phyloP scores from a whole-genome alignment of 805 yeast species.

The Vanderwaltozyma polyspora region DNA sequence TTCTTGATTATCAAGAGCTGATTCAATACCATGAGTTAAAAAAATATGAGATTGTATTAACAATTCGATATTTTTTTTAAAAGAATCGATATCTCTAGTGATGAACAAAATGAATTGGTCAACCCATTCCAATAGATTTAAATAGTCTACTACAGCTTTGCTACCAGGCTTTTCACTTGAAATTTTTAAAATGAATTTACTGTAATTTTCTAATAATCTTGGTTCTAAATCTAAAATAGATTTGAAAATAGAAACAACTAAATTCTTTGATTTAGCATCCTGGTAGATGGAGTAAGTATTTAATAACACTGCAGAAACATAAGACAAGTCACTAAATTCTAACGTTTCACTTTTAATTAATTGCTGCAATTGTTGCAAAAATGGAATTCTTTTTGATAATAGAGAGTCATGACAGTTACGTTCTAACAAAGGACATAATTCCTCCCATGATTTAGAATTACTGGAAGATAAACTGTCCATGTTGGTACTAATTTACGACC shows the following conservation, averaged over 20 bases:
- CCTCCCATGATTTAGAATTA: constrained; percentile 13
- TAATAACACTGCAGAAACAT: constrained; percentile 30
- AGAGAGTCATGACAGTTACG: constrained; percentile 15
- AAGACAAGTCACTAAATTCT: constrained; percentile 17
- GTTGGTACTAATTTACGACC: too few species aligned
- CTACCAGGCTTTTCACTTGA: constrained; percentile 25
- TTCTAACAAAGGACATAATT: constrained; percentile 12
- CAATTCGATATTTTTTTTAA: constrained; percentile 25
- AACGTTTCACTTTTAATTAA: constrained; percentile 11
- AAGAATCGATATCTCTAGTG: constrained; percentile 13
- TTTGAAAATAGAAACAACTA: constrained; percentile 32
- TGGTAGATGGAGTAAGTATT: constrained; percentile 40
- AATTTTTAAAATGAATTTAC: constrained; percentile 30
- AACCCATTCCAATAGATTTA: constrained; percentile 50
- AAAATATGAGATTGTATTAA: constrained; percentile 33
- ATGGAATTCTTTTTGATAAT: constrained; percentile 18
- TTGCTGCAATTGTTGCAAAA: constrained; percentile 16
- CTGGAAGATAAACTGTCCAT: background rate
- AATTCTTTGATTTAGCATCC: constrained; percentile 38
- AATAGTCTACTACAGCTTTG: constrained; percentile 46
- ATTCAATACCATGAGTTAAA: constrained; percentile 20
- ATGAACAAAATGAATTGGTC: constrained; percentile 26
- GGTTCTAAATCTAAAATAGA: constrained; percentile 26
- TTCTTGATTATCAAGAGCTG: constrained; percentile 18
- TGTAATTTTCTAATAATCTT: constrained; percentile 28